Evolutionary conservation across 306 rosid species (phyloP).

Genomic region (Clitoria ternatea): DNA sequence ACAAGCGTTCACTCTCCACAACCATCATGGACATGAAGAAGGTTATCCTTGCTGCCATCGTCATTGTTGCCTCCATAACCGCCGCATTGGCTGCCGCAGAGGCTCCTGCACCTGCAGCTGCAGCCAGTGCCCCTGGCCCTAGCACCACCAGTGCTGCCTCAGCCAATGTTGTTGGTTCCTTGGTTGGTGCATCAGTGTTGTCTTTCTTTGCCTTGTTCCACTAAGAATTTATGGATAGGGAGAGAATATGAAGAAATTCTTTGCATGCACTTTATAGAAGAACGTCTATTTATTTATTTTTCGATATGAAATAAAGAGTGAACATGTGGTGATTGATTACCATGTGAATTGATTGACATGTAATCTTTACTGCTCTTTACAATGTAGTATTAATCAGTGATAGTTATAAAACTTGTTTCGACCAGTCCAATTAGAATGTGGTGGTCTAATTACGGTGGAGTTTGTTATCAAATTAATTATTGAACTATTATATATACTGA

Average conservation of each 20-base stretch:
- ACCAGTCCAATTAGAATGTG: too few relatives aligned
- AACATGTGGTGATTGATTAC: too few relatives aligned
- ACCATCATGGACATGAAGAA: slow-evolving; percentile 43
- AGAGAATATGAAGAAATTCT: not conserved
- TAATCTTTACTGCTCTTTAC: not conserved
- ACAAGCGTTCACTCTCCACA: not conserved
- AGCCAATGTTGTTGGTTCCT: slow-evolving; percentile 35
- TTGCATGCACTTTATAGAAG: not conserved
- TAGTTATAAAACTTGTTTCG: not conserved
- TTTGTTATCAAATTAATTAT: too few relatives aligned
- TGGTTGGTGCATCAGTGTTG: slow-evolving; percentile 51
- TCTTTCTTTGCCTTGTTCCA: slow-evolving; percentile 50
- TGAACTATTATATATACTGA: too few relatives aligned
- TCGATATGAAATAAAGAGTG: not conserved
- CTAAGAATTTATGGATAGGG: not conserved
- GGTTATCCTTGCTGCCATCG: slow-evolving; percentile 32
- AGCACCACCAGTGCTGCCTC: slow-evolving; percentile 38
- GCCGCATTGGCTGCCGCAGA: slow-evolving; percentile 29
- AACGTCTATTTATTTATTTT: not conserved
- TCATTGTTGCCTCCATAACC: slow-evolving; percentile 41
- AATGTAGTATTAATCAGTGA: not conserved
- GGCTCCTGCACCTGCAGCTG: slow-evolving; percentile 23
- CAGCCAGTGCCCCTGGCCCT: slow-evolving; percentile 31
- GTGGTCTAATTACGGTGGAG: too few relatives aligned
- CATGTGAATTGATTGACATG: not conserved